Percentiles rank a stretch among this genome's conserved stretches.
These are phyloP conservation scores for Vanderwaltozyma yarrowii DNA, from an alignment of 805 yeast species.

Conservation along the genomic window DNA sequence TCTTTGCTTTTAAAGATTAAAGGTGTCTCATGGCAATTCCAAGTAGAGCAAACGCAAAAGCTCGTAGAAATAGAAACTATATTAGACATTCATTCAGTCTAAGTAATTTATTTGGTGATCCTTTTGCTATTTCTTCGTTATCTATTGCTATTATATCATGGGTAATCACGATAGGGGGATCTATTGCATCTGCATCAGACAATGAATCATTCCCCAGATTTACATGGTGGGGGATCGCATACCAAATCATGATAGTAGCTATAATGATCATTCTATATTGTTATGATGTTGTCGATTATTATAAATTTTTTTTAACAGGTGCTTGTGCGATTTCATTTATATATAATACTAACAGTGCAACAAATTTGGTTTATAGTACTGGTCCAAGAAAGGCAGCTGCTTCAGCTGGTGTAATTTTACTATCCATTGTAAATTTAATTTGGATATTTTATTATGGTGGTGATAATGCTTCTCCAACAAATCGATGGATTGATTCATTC, in stretches of 20 bases:
- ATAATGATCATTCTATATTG: slow-evolving; percentile 44
- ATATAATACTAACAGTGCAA: slow-evolving; percentile 77
- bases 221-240: slow-evolving; percentile 95
- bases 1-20: no score
- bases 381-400: slow-evolving; percentile 69
- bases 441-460: slow-evolving; percentile 91
- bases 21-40: slow-evolving; percentile 5
- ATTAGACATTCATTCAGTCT: slow-evolving; percentile 22
- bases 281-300: slow-evolving; percentile 55
- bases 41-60: slow-evolving; percentile 15
- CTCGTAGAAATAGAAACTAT: slow-evolving; percentile 15
- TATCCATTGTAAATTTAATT: slow-evolving; percentile 69
- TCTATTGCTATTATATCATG: slow-evolving; percentile 70
- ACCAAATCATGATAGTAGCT: slow-evolving; percentile 52
- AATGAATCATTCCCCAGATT: slow-evolving; percentile 56
- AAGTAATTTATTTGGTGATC: slow-evolving; percentile 62
- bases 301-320: slow-evolving; percentile 40
- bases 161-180: slow-evolving; percentile 84
- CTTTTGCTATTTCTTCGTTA: slow-evolving; percentile 77
- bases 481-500: slow-evolving; percentile 76
- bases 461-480: slow-evolving; percentile 79
- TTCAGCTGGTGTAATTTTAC: slow-evolving; percentile 81
- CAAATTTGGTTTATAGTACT: slow-evolving; percentile 60
- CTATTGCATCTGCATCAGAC: slow-evolving; percentile 44
- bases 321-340: slow-evolving; percentile 58